A percentile compares a stretch with the other conserved stretches of the same genome.
These are phyloP conservation scores for Calvatia gigantea DNA, from an alignment of 768 basidiomycete genomes.

Conservation along the genomic window DNA sequence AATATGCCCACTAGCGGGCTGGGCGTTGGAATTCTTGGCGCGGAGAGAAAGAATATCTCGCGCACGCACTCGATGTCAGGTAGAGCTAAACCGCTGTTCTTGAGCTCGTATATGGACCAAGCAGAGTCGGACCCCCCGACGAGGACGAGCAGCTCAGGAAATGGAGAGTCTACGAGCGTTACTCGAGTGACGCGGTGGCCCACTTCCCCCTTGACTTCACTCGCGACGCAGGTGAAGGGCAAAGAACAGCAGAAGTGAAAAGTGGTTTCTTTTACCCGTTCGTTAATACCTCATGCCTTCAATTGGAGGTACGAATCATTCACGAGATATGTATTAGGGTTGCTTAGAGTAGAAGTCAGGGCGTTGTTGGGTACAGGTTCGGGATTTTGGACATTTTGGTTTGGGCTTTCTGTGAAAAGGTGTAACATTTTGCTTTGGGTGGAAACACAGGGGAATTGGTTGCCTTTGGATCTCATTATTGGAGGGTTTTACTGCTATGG, in stretches of 20 bases:
- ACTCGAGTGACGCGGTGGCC: background rate
- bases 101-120: background rate
- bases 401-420: background rate
- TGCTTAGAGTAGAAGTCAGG: too few species aligned
- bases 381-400: background rate
- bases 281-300: background rate
- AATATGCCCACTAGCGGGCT: background rate
- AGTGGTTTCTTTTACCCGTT: background rate
- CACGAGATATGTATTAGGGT: background rate
- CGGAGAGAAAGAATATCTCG: slow-evolving; percentile 1
- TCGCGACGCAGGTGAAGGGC: background rate
- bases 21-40: background rate
- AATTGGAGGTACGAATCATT: background rate
- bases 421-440: background rate
- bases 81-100: slow-evolving; percentile 1
- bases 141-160: background rate
- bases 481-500: background rate
- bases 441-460: background rate
- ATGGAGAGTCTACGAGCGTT: background rate
- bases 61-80: slow-evolving; percentile 10
- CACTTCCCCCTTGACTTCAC: background rate
- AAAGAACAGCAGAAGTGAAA: background rate
- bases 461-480: slow-evolving; percentile 1
- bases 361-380: too few species aligned
- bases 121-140: slow-evolving; percentile 2